These are phyloP conservation scores for Turritis glabra DNA, from an alignment of 345 rosid species.

Conservation along the genomic window DNA sequence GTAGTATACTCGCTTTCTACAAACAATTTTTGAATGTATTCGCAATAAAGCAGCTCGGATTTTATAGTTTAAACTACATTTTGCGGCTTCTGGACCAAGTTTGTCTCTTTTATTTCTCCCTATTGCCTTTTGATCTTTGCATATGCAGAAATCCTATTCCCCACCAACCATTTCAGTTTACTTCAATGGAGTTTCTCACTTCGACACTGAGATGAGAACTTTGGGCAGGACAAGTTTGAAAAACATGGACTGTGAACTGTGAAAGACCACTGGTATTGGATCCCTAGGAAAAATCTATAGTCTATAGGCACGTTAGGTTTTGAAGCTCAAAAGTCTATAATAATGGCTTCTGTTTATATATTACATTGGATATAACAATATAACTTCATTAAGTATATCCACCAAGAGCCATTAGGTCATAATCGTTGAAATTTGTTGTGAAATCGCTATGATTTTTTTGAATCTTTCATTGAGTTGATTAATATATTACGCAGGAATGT, in stretches of 20 bases:
- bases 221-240: constrained; percentile 5
- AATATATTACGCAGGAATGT: constrained; percentile 54
- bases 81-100: no score
- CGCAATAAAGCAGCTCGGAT: no score
- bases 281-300: not conserved
- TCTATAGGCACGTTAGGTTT: not conserved
- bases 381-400: constrained; percentile 20
- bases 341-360: constrained; percentile 24
- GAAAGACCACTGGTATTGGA: not conserved
- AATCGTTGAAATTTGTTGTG: not conserved
- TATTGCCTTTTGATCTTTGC: constrained; percentile 1
- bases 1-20: not conserved
- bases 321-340: constrained; percentile 1
- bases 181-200: constrained; percentile 73
- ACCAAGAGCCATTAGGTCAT: constrained; percentile 53
- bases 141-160: constrained; percentile 79
- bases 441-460: not conserved
- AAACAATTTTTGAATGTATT: not conserved
- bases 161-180: constrained; percentile 81
- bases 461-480: not conserved
- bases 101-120: no score
- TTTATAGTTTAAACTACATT: no score
- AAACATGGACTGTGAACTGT: constrained; percentile 20
- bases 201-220: constrained; percentile 63
- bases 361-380: constrained; percentile 26